A percentile compares a stretch with the other conserved stretches of the same genome.
These are phyloP conservation scores for Aureobasidium sp. DNA, from an alignment of 2,329 filamentous ascomycete species.

Conservation along the genomic window DNA sequence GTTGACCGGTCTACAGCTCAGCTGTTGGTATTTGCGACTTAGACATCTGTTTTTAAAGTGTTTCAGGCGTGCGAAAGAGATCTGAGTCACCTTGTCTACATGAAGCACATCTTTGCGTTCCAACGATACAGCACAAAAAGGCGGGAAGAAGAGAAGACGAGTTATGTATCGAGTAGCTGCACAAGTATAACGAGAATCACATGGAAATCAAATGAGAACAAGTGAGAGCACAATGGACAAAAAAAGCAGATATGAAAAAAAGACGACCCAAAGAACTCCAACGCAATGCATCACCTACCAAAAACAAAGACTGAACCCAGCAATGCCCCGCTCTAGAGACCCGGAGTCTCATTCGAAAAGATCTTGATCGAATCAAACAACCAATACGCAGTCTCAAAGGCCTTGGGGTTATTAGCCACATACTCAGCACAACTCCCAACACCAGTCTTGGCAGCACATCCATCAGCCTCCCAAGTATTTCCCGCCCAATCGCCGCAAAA, in stretches of 20 bases:
- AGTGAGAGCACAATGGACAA: not conserved
- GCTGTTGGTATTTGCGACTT: too few relatives aligned
- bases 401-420: slow-evolving; percentile 62
- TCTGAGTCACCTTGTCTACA: too few relatives aligned
- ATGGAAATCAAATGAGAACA: not conserved
- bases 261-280: not conserved
- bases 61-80: too few relatives aligned
- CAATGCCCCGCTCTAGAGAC: too few relatives aligned
- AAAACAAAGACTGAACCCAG: too few relatives aligned
- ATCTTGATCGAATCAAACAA: slow-evolving; percentile 39
- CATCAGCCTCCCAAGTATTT: slow-evolving; percentile 53
- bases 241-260: not conserved
- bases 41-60: too few relatives aligned
- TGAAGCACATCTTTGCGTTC: too few relatives aligned
- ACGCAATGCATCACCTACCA: not conserved
- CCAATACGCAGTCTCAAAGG: slow-evolving; percentile 71
- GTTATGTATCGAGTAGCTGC: too few relatives aligned
- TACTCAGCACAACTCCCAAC: slow-evolving; percentile 63
- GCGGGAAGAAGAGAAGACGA: too few relatives aligned
- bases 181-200: not conserved
- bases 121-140: too few relatives aligned
- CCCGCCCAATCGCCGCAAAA: slow-evolving; percentile 90
- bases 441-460: slow-evolving; percentile 49
- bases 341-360: slow-evolving; percentile 1
- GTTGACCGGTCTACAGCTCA: too few relatives aligned